Percentiles rank a stretch among this genome's conserved stretches.
Evolutionary conservation across 352 stramenopile species (phyloP).

Genomic region (Globisporangium iwayamae): DNA sequence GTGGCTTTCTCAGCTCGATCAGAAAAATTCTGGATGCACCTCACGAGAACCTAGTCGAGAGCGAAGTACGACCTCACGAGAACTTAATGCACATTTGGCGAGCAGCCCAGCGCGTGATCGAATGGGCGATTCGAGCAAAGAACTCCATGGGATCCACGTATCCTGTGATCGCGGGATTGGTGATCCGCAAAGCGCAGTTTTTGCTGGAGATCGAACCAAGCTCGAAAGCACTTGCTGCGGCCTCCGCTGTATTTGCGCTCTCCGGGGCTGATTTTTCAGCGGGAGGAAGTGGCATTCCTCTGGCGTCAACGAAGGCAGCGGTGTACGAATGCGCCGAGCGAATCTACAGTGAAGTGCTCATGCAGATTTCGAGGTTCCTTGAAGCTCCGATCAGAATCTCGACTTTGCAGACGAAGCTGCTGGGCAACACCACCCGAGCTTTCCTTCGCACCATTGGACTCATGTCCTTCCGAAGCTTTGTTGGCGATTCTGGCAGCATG

Average conservation of each 20-base stretch:
- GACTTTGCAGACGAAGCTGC: constrained; percentile 64
- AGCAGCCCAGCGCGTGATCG: constrained; percentile 80
- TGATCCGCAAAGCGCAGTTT: constrained; percentile 86
- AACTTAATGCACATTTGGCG: constrained; percentile 91
- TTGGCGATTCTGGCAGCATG: constrained; percentile 46
- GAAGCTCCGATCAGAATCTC: constrained; percentile 75
- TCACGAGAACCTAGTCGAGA: constrained; percentile 43
- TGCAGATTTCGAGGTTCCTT: constrained; percentile 80
- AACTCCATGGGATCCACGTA: constrained; percentile 88
- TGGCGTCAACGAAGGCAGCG: constrained; percentile 40
- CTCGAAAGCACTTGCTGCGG: constrained; percentile 59
- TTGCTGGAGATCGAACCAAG: constrained; percentile 80
- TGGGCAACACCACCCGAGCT: constrained; percentile 69
- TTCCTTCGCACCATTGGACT: constrained; percentile 79
- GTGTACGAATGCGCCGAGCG: constrained; percentile 77
- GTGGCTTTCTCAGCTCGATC: constrained; percentile 59
- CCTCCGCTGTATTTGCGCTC: constrained; percentile 58
- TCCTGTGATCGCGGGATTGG: constrained; percentile 63
- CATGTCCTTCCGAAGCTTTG: constrained; percentile 72
- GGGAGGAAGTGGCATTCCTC: constrained; percentile 22
- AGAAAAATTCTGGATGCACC: constrained; percentile 43
- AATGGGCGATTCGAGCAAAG: constrained; percentile 87
- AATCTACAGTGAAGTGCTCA: constrained; percentile 82
- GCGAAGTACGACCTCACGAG: constrained; percentile 78
- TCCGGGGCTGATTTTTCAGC: constrained; percentile 29